Percentiles rank a stretch among this genome's conserved stretches.
Conservation (phyloP, 2,329 filamentous ascomycete species). For the Leptodontidium sp. region DNA sequence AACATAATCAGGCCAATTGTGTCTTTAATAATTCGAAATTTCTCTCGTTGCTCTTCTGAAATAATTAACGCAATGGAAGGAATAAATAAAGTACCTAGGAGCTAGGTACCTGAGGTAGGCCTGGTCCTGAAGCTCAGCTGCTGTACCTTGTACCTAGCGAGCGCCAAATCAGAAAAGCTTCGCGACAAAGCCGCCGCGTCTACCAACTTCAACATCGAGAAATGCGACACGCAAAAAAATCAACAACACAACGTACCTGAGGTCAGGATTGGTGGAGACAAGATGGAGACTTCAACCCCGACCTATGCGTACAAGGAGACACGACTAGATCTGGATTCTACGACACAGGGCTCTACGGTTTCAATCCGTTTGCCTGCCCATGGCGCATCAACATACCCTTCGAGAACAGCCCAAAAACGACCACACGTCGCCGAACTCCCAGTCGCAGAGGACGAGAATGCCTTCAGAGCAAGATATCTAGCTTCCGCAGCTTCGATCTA, state of each 20-base stretch:
- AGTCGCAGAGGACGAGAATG: slow-evolving; percentile 71
- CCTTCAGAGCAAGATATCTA: slow-evolving; percentile 76
- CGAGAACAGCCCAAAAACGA: slow-evolving; percentile 52
- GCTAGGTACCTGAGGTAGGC: too few species aligned
- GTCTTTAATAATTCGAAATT: neutral
- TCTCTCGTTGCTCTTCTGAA: neutral
- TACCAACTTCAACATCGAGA: slow-evolving; percentile 23
- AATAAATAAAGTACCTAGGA: too few species aligned
- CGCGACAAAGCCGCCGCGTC: slow-evolving; percentile 23
- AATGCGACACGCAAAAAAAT: slow-evolving; percentile 38
- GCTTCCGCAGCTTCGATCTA: slow-evolving; percentile 84
- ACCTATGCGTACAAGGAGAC: slow-evolving; percentile 85
- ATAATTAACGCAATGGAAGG: neutral
- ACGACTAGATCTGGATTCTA: slow-evolving; percentile 81
- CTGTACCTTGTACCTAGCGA: neutral
- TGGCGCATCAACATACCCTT: slow-evolving; percentile 47
- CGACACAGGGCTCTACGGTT: slow-evolving; percentile 72
- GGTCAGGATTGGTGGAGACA: slow-evolving; percentile 63
- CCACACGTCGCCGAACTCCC: slow-evolving; percentile 49
- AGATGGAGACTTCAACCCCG: slow-evolving; percentile 70
- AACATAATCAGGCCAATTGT: slow-evolving; percentile 14
- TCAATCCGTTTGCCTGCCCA: slow-evolving; percentile 72
- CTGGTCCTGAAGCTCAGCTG: neutral
- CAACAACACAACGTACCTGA: slow-evolving; percentile 27
- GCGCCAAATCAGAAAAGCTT: slow-evolving; percentile 18